Evolutionary conservation across 495 filamentous ascomycete genomes (phyloP), one percentile per base, ranked within the genome.

Genomic region (Xylaria palmicola): DNA sequence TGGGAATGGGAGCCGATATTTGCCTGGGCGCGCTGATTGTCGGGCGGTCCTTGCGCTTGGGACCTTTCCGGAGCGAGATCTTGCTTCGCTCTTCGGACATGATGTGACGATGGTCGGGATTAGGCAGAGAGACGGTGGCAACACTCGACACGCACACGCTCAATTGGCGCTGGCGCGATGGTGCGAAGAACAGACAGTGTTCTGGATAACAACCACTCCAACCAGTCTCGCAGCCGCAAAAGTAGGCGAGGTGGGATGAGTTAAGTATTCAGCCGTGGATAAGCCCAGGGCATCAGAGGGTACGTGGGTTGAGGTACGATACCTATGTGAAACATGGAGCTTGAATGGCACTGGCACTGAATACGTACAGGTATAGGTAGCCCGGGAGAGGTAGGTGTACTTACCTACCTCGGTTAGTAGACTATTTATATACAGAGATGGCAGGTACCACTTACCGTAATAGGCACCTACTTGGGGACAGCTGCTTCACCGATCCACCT

Each of bases 1-100:
- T 80, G 43, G 74, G 67, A 62, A 88, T 83, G 47, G 84, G 87
- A 41, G 77, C 84, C 24, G 86, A 87, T 62, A 95, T 92, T 73
- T 91, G 89, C 63, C 88, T 85, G 6, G 91, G 89, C n/a, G 88
- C 88, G 75, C 90, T 92, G 74, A 95, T 92, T 62, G 87, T 82
- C 49, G 89, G 87, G 8, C 86, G 85, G 15, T 82, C 83, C 56
- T 91, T 89, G 67, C 90, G 84, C 79, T 94, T 96, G 68, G 88
- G 69, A 29, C 76, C 79, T 63, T 75, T 96, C 57, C 94, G 87
- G 59, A 98, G 86, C 45, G 93, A 97, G 67, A 97, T 89, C 72
- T 90, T 90, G 69, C 85, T 77, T 69, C 80, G 77, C 59, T 85
- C 87, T 65, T 91, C 87, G 53, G 87, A 86, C 74, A 81, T 82